Conservation (phyloP, 2,329 filamentous ascomycete species). For the Diaporthe amygdali region DNA sequence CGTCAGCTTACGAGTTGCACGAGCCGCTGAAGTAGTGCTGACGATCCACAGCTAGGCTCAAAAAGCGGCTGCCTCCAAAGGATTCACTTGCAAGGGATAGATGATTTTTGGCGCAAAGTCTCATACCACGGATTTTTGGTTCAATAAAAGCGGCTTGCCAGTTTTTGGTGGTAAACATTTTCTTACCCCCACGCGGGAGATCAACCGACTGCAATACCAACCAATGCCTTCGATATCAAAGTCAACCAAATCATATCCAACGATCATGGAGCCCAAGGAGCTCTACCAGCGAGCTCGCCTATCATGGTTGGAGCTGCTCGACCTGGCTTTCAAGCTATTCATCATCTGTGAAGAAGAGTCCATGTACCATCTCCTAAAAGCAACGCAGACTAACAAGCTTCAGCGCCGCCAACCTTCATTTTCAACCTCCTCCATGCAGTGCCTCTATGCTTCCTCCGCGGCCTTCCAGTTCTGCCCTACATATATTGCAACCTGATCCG, state of each 20-base stretch:
- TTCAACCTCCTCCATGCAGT: not conserved
- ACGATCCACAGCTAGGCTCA: not conserved
- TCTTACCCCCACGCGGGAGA: too few species aligned
- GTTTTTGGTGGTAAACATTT: not conserved
- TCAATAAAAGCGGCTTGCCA: not conserved
- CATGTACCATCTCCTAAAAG: not conserved
- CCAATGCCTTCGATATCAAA: too few species aligned
- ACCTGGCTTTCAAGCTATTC: not conserved
- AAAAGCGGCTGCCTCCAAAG: conserved; percentile 4
- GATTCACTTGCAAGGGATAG: not conserved
- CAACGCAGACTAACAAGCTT: not conserved
- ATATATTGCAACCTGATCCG: conserved; percentile 3
- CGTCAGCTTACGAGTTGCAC: not conserved
- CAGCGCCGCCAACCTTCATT: not conserved
- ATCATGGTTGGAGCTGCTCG: not conserved
- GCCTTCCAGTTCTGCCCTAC: not conserved
- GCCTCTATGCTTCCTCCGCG: not conserved
- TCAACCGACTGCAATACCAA: not conserved
- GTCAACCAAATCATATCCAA: not conserved
- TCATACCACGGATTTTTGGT: not conserved
- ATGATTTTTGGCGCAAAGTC: not conserved
- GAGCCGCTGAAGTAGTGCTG: not conserved
- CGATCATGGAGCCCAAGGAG: not conserved
- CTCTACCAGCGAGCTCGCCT: not conserved
- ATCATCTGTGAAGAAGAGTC: not conserved